Percentiles rank a stretch among this genome's conserved stretches.
Conservation (phyloP, 192 early-diverging fungal genomes). For the Entomortierella beljakovae region DNA sequence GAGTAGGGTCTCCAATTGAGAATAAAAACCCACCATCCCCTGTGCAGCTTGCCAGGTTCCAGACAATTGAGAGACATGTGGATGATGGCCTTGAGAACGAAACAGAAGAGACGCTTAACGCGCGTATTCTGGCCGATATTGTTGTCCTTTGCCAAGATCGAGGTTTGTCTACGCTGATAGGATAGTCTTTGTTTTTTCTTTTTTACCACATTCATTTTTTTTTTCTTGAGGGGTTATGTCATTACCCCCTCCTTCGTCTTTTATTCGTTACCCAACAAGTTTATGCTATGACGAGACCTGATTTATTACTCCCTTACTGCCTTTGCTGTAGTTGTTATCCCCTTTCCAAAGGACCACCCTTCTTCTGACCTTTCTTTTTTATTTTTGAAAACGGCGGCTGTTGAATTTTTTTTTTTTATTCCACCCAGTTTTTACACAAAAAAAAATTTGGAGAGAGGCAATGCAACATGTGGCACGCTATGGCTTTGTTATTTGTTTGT, state of each 20-base stretch:
- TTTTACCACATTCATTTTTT: constrained; percentile 2
- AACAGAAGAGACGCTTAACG: constrained; percentile 68
- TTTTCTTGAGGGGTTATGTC: not conserved
- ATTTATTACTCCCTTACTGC: too few relatives aligned
- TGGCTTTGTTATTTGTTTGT: too few relatives aligned
- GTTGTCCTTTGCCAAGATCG: constrained; percentile 81
- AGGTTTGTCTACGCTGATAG: constrained; percentile 68
- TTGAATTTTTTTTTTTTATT: not conserved
- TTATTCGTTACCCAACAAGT: too few relatives aligned
- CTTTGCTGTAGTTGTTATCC: too few relatives aligned
- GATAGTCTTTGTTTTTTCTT: too few relatives aligned
- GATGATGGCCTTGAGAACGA: constrained; percentile 60
- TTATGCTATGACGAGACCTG: too few relatives aligned
- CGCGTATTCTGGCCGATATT: constrained; percentile 76
- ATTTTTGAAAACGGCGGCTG: not conserved
- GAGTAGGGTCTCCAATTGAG: constrained; percentile 7
- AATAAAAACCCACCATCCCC: constrained; percentile 9
- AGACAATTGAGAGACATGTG: constrained; percentile 54
- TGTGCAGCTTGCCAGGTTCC: too few relatives aligned
- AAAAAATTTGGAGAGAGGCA: too few relatives aligned
- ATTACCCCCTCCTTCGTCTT: too few relatives aligned
- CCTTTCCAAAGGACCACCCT: not conserved
- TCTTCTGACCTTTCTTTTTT: not conserved
- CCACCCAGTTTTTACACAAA: too few relatives aligned
- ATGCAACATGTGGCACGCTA: too few relatives aligned